Evolutionary conservation across 2,329 filamentous ascomycete species (phyloP), one percentile per base, ranked within the genome.

Genomic region (Neonectria punicea): DNA sequence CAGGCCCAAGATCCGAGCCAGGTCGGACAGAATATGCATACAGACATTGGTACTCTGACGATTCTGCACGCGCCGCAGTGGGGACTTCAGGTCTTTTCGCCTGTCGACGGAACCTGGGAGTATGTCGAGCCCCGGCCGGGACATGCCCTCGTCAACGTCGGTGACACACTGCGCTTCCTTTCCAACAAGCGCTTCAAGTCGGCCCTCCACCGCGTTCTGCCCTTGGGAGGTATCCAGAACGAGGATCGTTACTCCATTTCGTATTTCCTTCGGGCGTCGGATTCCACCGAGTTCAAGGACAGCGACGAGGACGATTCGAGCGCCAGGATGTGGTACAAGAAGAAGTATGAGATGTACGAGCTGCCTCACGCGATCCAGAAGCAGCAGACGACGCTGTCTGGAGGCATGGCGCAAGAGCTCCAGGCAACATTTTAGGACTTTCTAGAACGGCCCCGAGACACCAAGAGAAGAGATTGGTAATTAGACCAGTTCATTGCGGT

Each of bases 1-100:
- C 30, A 34, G 20, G 49, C 49, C 14, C 49, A 53, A 30, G 50
- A 58, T 4, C 56, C 43, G 2, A 55, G 57, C 7, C 30, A 68
- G 34, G 66, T 68, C 3, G 65, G 65, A 0, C 65, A 68, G 18
- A 67, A 64, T 30, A 67, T 67, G 55, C 64, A 67, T 14, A 67
- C 65, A 2, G 64, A 67, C 28, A 64, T 67, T 5, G 64, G 64
- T 4, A 53, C 49, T 0, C 58, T 67, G 1, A 64, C 65, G 0
- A 25, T 67, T 14, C 64, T 67, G 10, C 53, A 41, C 10, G 59
- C 65, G 3, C 54, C 64, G 5, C 64, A 67, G n/a, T 67, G 64
- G 64, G 64, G 64, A 11, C 55, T 67, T 2, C 41, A 44, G 41
- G 41, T 44, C n/a, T 20, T 44, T 8, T 20, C n/a, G 41, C 41